A percentile compares a stretch with the other conserved stretches of the same genome.
Conservation (phyloP, 129 eudicot genomes). For the Pseudognaphalium luteoalbum region DNA sequence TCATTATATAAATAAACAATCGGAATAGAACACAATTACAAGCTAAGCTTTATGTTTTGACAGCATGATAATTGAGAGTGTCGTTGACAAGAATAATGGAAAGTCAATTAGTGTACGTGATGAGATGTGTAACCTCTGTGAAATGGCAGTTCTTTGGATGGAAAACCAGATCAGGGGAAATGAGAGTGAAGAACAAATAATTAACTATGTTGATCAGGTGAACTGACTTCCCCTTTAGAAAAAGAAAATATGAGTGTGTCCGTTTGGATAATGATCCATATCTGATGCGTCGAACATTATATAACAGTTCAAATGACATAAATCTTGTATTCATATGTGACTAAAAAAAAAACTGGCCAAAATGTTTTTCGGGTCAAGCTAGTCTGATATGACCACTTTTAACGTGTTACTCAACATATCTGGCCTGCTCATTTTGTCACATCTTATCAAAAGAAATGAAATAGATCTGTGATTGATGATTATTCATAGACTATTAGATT, state of each 20-base stretch:
- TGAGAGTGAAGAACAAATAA: conserved; percentile 32
- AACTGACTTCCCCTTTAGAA: neutral
- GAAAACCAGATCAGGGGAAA: conserved; percentile 36
- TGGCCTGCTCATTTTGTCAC: conserved; percentile 4
- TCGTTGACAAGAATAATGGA: conserved; percentile 56
- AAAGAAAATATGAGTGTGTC: neutral
- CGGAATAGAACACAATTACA: no score
- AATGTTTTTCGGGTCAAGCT: neutral
- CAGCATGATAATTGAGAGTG: conserved; percentile 85
- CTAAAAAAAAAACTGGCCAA: neutral
- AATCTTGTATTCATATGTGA: neutral
- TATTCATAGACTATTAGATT: neutral
- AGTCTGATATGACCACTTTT: neutral
- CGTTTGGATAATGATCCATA: neutral
- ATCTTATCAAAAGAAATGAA: neutral
- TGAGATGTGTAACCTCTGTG: conserved; percentile 33
- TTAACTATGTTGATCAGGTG: conserved; percentile 41
- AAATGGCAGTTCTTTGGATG: conserved; percentile 45
- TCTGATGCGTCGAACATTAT: neutral
- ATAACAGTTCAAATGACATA: neutral
- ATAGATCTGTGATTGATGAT: neutral
- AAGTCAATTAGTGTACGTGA: conserved; percentile 30
- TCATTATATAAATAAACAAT: neutral
- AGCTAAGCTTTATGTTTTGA: conserved; percentile 12
- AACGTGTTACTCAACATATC: neutral